phyloP scores from a whole-genome alignment of 352 stramenopile genomes.

The Phytophthora syringae region DNA sequence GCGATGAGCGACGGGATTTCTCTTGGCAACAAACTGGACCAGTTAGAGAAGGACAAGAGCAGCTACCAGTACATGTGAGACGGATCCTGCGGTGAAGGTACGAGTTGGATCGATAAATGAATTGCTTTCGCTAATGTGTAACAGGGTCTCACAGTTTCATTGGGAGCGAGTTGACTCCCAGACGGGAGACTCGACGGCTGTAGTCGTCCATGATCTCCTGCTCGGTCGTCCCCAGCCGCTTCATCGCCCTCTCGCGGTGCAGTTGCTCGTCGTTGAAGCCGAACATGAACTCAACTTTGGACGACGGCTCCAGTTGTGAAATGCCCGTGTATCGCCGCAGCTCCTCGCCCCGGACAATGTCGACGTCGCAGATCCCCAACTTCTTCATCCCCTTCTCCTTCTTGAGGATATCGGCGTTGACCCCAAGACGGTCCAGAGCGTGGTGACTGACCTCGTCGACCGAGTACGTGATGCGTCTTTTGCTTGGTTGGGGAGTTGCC shows the following conservation, averaged over 20 bases:
- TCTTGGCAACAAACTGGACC: slow-evolving; percentile 77
- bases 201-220: slow-evolving; percentile 74
- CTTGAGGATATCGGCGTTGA: slow-evolving; percentile 67
- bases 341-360: slow-evolving; percentile 59
- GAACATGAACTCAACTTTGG: slow-evolving; percentile 69
- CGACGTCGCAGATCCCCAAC: slow-evolving; percentile 70
- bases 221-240: slow-evolving; percentile 60
- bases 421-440: slow-evolving; percentile 60
- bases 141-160: slow-evolving; percentile 23
- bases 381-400: slow-evolving; percentile 85
- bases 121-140: slow-evolving; percentile 23
- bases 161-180: slow-evolving; percentile 37
- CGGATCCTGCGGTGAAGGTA: slow-evolving; percentile 7
- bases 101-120: slow-evolving; percentile 29
- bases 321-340: slow-evolving; percentile 62
- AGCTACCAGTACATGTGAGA: slow-evolving; percentile 57
- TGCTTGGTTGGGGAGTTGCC: slow-evolving; percentile 6
- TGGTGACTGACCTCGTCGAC: slow-evolving; percentile 49
- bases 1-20: slow-evolving; percentile 37
- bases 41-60: slow-evolving; percentile 74
- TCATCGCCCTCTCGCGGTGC: slow-evolving; percentile 63
- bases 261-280: slow-evolving; percentile 71
- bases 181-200: slow-evolving; percentile 53
- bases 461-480: slow-evolving; percentile 39
- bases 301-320: slow-evolving; percentile 29